Evolutionary conservation across 441 rosid genomes (phyloP), one percentile per base, ranked within the genome.

Genomic region (Erodium moschatum): DNA sequence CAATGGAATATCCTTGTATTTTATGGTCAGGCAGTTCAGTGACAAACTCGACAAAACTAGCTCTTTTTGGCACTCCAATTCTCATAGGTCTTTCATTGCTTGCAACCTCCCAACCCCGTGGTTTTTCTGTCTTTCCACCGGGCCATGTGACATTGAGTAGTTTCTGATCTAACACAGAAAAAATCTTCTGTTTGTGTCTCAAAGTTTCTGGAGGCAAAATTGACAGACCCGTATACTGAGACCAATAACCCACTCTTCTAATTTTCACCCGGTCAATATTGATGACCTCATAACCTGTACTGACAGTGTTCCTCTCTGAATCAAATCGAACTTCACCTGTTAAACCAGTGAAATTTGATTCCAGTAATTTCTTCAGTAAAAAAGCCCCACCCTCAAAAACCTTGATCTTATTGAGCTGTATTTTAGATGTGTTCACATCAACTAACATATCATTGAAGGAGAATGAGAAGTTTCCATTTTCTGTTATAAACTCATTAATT

Each of bases 41-140:
- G 62, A 84, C 90, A 84, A 89, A 92, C 3, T 84, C 90, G 64
- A 74, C 82, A 73, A 83, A 92, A 78, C 98, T 90, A 69, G 79
- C 85, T 82, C 97, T 84, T 56, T 77, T 54, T 13, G 98, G 98
- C 67, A 92, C 85, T 69, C 83, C 91, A 75, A 92, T 84, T 78
- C 86, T 82, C 76, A 92, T 64, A 6, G 92, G 96, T 40, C 80
- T 85, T 74, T 81, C 88, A 18, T 76, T 33, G 48, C 75, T 80
- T 58, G 97, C 89, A 73, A 92, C 78, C 66, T 82, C 85, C 97
- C 97, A 89, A 70, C 98, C 98, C 62, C 89, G 96, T 5, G 97
- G 98, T 65, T 6, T 83, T 74, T 82, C 79, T 11, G 69, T 73
- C 48, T 79, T 79, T 71, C 91, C 94, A 72, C 98, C 87, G 42